These are phyloP conservation scores for Aschersonia sp. DNA, from an alignment of 2,329 filamentous ascomycete species.

Conservation along the genomic window DNA sequence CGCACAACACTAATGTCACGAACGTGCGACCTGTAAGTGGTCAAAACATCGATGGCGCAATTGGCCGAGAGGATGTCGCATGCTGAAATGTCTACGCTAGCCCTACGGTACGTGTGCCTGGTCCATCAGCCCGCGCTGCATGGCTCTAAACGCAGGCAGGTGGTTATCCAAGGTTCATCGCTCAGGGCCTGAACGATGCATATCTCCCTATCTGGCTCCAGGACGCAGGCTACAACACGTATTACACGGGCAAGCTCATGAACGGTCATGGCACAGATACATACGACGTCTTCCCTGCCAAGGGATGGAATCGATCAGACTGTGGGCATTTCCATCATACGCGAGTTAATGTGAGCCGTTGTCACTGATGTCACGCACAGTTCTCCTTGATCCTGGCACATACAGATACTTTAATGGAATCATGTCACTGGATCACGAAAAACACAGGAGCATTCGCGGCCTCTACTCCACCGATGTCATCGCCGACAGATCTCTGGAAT, in stretches of 20 bases:
- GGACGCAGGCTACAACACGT: conserved; percentile 52
- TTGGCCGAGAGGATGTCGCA: background rate
- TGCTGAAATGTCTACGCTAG: background rate
- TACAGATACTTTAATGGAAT: conserved; percentile 33
- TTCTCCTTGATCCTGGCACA: conserved; percentile 20
- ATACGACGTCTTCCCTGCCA: conserved; percentile 41
- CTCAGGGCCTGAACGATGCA: conserved; percentile 48
- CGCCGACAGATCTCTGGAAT: conserved; percentile 39
- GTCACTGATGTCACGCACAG: conserved; percentile 1
- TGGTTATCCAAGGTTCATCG: conserved; percentile 50
- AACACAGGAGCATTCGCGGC: conserved; percentile 14
- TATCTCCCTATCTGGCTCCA: conserved; percentile 63
- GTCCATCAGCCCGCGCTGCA: background rate
- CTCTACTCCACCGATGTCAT: conserved; percentile 41
- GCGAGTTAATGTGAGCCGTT: background rate
- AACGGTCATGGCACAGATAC: conserved; percentile 48
- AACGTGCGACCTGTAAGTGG: conserved; percentile 22
- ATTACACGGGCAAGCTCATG: conserved; percentile 61
- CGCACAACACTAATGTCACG: conserved; percentile 61
- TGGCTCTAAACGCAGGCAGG: conserved; percentile 9
- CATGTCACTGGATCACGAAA: conserved; percentile 13
- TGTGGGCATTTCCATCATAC: conserved; percentile 1
- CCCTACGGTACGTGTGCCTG: conserved; percentile 28
- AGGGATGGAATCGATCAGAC: conserved; percentile 41
- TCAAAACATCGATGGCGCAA: background rate